Conservation (phyloP, 2,329 filamentous ascomycete genomes). For the Ophiocordyceps camponoti-leonardi region DNA sequence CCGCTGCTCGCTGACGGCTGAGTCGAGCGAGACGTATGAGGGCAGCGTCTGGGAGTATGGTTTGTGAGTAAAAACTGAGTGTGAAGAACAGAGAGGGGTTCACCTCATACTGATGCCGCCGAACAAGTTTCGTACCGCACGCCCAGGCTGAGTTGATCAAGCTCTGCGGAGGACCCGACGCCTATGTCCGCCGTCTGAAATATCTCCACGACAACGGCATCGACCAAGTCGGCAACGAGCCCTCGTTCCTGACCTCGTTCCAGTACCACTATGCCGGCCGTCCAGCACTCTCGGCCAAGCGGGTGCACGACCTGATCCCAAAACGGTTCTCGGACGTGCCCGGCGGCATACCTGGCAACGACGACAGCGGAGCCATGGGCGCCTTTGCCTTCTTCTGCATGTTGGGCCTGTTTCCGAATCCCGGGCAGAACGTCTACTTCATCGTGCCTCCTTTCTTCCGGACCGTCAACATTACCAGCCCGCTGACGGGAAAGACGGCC, state of each 20-base stretch:
- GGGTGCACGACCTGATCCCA: conserved; percentile 49
- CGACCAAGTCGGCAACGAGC: conserved; percentile 48
- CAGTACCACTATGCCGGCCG: conserved; percentile 55
- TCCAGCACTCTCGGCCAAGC: conserved; percentile 34
- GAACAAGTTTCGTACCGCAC: conserved; percentile 33
- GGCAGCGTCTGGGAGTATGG: conserved; percentile 57
- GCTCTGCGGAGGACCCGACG: conserved; percentile 39
- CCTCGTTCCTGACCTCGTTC: conserved; percentile 44
- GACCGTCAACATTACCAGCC: conserved; percentile 37
- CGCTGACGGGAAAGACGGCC: conserved; percentile 40
- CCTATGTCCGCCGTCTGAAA: conserved; percentile 40
- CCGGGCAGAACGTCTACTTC: conserved; percentile 54
- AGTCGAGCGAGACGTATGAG: conserved; percentile 54
- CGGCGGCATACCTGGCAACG: conserved; percentile 49
- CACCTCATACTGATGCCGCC: neutral
- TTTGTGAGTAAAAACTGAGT: conserved; percentile 32
- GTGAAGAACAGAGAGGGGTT: no score
- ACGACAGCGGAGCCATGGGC: conserved; percentile 56
- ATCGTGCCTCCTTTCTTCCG: conserved; percentile 53
- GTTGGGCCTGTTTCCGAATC: conserved; percentile 54
- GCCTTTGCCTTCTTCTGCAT: conserved; percentile 47
- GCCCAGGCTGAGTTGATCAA: conserved; percentile 34
- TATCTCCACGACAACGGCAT: conserved; percentile 48
- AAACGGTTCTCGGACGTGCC: conserved; percentile 41
- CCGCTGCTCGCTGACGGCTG: conserved; percentile 43